Conservation (phyloP, 2,329 filamentous ascomycete genomes). For the Apiospora rasikravindrae region DNA sequence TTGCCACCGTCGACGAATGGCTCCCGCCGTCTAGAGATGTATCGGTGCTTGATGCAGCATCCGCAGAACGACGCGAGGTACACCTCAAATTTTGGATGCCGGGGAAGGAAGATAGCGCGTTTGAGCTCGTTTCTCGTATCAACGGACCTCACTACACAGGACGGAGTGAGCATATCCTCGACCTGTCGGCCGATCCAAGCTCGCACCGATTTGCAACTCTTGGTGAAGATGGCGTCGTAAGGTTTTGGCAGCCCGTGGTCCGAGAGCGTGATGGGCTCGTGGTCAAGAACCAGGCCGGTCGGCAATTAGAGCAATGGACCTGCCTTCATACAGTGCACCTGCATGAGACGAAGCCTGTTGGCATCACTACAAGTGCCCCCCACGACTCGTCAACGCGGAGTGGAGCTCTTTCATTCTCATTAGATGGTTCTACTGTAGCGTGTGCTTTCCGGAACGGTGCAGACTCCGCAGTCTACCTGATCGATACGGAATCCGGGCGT, state of each 20-base stretch:
- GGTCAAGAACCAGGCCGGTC: slow-evolving; percentile 61
- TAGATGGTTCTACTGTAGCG: slow-evolving; percentile 84
- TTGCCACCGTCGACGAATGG: slow-evolving; percentile 94
- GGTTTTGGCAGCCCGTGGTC: slow-evolving; percentile 80
- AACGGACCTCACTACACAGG: slow-evolving; percentile 77
- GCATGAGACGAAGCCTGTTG: slow-evolving; percentile 46
- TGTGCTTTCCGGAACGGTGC: slow-evolving; percentile 62
- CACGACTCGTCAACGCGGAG: slow-evolving; percentile 44
- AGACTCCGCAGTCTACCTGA: slow-evolving; percentile 71
- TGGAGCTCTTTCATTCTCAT: slow-evolving; percentile 77
- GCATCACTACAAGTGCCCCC: slow-evolving; percentile 39
- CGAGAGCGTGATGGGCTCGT: slow-evolving; percentile 72
- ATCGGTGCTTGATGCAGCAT: slow-evolving; percentile 56
- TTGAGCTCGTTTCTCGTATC: slow-evolving; percentile 82
- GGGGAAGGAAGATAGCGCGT: slow-evolving; percentile 52
- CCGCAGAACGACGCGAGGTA: slow-evolving; percentile 67
- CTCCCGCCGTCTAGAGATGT: slow-evolving; percentile 73
- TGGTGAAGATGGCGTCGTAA: slow-evolving; percentile 78
- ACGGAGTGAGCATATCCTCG: slow-evolving; percentile 66
- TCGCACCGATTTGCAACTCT: slow-evolving; percentile 80
- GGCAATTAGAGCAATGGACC: slow-evolving; percentile 75
- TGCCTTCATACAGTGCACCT: slow-evolving; percentile 65
- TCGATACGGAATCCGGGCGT: slow-evolving; percentile 73
- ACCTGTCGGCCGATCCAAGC: slow-evolving; percentile 72
- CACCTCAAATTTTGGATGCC: slow-evolving; percentile 91